phyloP scores from a whole-genome alignment of 164 flowering plant species.

The Paratinospora sagittata region DNA sequence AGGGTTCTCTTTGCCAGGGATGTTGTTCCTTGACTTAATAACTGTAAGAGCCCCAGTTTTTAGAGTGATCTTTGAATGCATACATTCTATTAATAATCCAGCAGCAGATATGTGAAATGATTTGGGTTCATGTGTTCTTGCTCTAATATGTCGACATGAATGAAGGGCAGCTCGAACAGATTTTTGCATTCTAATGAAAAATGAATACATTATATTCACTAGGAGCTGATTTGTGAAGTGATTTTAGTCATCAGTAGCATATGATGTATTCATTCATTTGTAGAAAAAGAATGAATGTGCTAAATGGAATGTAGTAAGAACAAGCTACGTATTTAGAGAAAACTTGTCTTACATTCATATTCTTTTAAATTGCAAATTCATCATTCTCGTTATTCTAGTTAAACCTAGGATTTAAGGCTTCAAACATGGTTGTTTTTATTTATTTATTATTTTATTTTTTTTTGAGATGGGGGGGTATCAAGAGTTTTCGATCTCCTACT shows the following conservation, averaged over 20 bases:
- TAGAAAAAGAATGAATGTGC: neutral
- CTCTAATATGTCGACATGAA: no score
- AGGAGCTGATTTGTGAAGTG: no score
- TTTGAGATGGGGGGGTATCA: no score
- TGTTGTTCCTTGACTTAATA: conserved; percentile 6
- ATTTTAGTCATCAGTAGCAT: no score
- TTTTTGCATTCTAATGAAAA: no score
- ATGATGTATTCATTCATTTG: neutral
- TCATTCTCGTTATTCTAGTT: neutral
- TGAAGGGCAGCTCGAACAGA: no score
- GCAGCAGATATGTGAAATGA: neutral
- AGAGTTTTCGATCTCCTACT: no score
- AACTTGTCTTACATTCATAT: neutral
- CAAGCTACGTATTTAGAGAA: neutral
- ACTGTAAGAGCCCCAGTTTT: neutral
- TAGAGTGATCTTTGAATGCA: neutral
- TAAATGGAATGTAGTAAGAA: neutral
- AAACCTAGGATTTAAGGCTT: neutral
- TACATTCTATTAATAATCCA: neutral
- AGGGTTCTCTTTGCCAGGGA: conserved; percentile 25
- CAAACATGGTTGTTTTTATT: neutral
- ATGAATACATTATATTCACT: no score
- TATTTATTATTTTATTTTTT: no score
- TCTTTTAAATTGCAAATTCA: neutral
- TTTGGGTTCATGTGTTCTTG: neutral